These are phyloP conservation scores for Fonsecaea pedrosoi DNA, from an alignment of 2,329 filamentous ascomycete genomes.

Conservation along the genomic window DNA sequence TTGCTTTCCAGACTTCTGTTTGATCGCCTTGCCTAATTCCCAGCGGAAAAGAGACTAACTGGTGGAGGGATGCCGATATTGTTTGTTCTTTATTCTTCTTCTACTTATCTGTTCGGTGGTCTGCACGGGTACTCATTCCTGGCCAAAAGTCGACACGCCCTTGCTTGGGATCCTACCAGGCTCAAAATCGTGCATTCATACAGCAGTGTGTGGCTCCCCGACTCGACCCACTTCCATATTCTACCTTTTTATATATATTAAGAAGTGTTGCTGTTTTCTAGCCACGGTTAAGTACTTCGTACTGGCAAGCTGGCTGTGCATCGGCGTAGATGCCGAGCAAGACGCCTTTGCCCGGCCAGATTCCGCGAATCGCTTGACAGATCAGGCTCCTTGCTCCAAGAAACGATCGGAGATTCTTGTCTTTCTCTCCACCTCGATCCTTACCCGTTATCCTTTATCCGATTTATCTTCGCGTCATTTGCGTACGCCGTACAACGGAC, in stretches of 20 bases:
- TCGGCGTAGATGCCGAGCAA: constrained; percentile 17
- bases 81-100: not conserved
- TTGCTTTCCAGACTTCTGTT: constrained; percentile 1
- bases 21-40: not conserved
- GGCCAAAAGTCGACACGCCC: constrained; percentile 5
- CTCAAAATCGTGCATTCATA: not conserved
- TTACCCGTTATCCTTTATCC: constrained; percentile 3
- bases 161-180: not conserved
- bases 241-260: not conserved
- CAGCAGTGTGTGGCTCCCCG: not conserved
- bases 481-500: constrained; percentile 18
- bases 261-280: not conserved
- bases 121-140: not conserved
- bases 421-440: constrained; percentile 10
- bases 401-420: not conserved
- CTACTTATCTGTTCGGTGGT: constrained; percentile 1
- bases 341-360: constrained; percentile 13
- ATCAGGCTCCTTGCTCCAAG: not conserved
- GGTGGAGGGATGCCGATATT: constrained; percentile 5
- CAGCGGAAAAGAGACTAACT: constrained; percentile 12
- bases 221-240: not conserved
- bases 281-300: not conserved
- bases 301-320: not conserved
- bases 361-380: constrained; percentile 23
- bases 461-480: constrained; percentile 29